Conservation (phyloP, 106 monocot genomes). For the Apostasia ramifera region DNA sequence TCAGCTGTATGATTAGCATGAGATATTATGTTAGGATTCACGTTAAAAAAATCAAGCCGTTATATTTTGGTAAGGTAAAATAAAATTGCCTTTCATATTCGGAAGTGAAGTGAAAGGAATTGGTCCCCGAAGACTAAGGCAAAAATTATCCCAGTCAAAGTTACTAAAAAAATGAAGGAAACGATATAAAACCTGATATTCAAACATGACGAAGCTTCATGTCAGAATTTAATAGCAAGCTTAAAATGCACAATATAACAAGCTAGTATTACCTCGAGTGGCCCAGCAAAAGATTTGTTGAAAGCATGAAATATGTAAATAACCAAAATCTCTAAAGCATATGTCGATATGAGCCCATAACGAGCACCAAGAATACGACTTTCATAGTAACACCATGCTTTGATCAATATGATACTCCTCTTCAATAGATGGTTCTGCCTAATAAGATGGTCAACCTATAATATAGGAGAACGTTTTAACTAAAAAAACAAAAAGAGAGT, state of each 20-base stretch:
- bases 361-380: slow-evolving; percentile 87
- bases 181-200: slow-evolving; percentile 69
- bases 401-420: slow-evolving; percentile 78
- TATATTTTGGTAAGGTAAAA: background rate
- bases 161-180: slow-evolving; percentile 88
- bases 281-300: slow-evolving; percentile 75
- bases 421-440: slow-evolving; percentile 69
- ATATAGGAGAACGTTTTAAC: background rate
- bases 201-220: background rate
- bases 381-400: slow-evolving; percentile 86
- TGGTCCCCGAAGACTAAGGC: slow-evolving; percentile 68
- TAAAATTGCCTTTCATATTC: slow-evolving; percentile 34
- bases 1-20: slow-evolving; percentile 28
- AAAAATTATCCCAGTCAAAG: slow-evolving; percentile 88
- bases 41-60: background rate
- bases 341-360: slow-evolving; percentile 91
- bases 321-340: slow-evolving; percentile 81
- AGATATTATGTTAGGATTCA: background rate
- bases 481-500: background rate
- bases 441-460: slow-evolving; percentile 65
- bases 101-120: slow-evolving; percentile 37
- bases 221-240: too few relatives aligned
- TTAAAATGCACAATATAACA: too few relatives aligned
- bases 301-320: slow-evolving; percentile 83
- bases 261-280: slow-evolving; percentile 58